A percentile compares a stretch with the other conserved stretches of the same genome.
Evolutionary conservation across 2,329 filamentous ascomycete genomes (phyloP).

Genomic region (Nothophaeocryptopus gaeumannii): DNA sequence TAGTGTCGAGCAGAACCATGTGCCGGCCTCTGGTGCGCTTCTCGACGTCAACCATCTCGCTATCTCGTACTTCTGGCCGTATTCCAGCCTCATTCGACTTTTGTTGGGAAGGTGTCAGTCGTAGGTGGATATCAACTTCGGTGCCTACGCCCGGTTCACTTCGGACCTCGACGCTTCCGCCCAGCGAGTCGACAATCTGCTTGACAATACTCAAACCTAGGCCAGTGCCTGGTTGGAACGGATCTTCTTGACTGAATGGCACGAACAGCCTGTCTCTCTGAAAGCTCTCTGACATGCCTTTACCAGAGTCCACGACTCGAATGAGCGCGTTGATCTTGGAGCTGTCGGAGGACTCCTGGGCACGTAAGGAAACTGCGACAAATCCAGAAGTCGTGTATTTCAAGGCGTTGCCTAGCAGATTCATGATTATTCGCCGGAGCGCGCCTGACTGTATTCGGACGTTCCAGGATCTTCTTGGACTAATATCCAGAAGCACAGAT

Average conservation of each 20-base stretch:
- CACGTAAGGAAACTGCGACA: constrained; percentile 39
- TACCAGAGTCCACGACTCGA: constrained; percentile 32
- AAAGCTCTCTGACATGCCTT: constrained; percentile 35
- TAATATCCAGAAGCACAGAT: constrained; percentile 46
- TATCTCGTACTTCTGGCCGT: constrained; percentile 5
- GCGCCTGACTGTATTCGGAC: constrained; percentile 47
- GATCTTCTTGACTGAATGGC: constrained; percentile 37
- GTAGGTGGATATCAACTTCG: constrained; percentile 24
- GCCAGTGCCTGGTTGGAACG: constrained; percentile 34
- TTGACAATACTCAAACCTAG: constrained; percentile 39
- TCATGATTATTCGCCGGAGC: constrained; percentile 47
- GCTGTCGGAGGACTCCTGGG: constrained; percentile 23
- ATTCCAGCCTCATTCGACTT: not conserved
- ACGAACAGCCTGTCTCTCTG: constrained; percentile 32
- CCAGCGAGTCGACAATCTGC: constrained; percentile 57
- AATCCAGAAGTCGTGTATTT: constrained; percentile 48
- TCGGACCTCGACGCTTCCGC: constrained; percentile 57
- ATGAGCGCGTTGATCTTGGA: constrained; percentile 22
- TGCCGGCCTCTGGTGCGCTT: constrained; percentile 18
- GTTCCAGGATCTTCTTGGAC: constrained; percentile 40
- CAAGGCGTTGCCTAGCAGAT: constrained; percentile 48
- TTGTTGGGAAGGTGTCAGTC: constrained; percentile 14
- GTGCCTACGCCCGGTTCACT: constrained; percentile 43
- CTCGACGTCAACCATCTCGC: constrained; percentile 14
- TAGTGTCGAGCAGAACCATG: constrained; percentile 23